These are phyloP conservation scores for Saksenaea vasiformis DNA, from an alignment of 371 early-diverging fungal species.

Conservation along the genomic window DNA sequence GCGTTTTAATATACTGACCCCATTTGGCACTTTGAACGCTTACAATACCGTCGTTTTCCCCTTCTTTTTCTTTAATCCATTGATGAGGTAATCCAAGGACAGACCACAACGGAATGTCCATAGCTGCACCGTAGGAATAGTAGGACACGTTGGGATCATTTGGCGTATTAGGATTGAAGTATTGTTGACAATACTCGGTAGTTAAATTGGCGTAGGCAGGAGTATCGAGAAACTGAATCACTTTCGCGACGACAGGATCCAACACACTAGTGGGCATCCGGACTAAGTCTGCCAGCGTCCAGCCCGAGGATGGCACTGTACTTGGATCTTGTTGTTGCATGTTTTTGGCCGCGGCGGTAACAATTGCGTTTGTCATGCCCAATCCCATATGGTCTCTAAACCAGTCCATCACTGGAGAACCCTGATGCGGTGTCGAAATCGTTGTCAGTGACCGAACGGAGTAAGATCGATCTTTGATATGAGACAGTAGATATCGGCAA, in stretches of 20 bases:
- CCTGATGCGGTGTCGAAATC: conserved; percentile 91
- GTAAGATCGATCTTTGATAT: conserved; percentile 67
- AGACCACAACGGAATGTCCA: conserved; percentile 53
- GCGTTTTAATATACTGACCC: conserved; percentile 83
- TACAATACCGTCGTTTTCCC: conserved; percentile 91
- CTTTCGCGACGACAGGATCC: conserved; percentile 16
- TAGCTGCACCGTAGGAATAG: conserved; percentile 76
- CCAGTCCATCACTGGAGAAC: conserved; percentile 91
- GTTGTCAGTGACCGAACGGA: conserved; percentile 79
- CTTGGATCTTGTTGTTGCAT: conserved; percentile 3
- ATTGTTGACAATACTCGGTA: conserved; percentile 75
- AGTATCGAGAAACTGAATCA: conserved; percentile 66
- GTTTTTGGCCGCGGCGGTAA: conserved; percentile 18
- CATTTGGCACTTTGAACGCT: conserved; percentile 77
- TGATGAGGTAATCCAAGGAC: conserved; percentile 68
- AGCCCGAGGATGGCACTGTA: background rate
- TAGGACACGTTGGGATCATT: conserved; percentile 77
- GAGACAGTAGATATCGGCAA: conserved; percentile 81
- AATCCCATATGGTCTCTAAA: conserved; percentile 78
- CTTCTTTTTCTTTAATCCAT: conserved; percentile 76
- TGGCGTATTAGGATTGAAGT: conserved; percentile 87
- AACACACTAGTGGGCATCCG: conserved; percentile 13
- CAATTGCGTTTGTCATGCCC: conserved; percentile 26
- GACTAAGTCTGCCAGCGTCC: conserved; percentile 12
- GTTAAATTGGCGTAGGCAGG: conserved; percentile 92